Conservation (phyloP, 805 yeast species). For the Brettanomyces bruxellensis region DNA sequence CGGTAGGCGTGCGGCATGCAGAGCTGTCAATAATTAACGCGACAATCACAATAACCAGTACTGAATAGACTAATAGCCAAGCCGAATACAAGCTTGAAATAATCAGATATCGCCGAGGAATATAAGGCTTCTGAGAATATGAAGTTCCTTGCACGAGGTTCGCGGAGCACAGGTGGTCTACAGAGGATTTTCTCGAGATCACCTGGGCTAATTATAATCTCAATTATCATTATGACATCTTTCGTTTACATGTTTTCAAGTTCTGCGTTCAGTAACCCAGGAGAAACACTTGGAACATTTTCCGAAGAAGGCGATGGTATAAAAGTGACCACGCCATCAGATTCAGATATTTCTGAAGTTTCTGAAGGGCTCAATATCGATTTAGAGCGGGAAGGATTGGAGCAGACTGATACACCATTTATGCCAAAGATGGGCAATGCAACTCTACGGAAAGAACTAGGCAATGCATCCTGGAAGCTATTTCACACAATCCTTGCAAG, state of each 20-base stretch:
- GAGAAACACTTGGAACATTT: background rate
- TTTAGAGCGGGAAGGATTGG: background rate
- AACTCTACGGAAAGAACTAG: slow-evolving; percentile 59
- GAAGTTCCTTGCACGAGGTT: too few relatives aligned
- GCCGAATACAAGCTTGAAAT: too few relatives aligned
- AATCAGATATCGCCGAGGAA: too few relatives aligned
- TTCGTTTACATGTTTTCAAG: background rate
- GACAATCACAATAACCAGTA: too few relatives aligned
- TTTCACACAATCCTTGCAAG: slow-evolving; percentile 89
- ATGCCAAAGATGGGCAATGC: slow-evolving; percentile 95
- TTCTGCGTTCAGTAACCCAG: background rate
- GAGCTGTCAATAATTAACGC: too few relatives aligned
- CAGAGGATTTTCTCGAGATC: background rate
- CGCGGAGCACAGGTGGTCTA: too few relatives aligned
- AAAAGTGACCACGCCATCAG: too few relatives aligned
- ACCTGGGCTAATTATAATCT: background rate
- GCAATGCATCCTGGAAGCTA: slow-evolving; percentile 85
- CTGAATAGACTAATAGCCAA: too few relatives aligned
- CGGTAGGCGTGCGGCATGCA: too few relatives aligned
- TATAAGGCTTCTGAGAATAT: too few relatives aligned
- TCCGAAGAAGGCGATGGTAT: too few relatives aligned
- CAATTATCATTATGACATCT: background rate
- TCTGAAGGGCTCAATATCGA: background rate
- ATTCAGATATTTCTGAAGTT: too few relatives aligned
- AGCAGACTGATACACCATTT: slow-evolving; percentile 29